A percentile compares a stretch with the other conserved stretches of the same genome.
Evolutionary conservation across 352 stramenopile genomes (phyloP).

Genomic region (Pythium phragmitis): DNA sequence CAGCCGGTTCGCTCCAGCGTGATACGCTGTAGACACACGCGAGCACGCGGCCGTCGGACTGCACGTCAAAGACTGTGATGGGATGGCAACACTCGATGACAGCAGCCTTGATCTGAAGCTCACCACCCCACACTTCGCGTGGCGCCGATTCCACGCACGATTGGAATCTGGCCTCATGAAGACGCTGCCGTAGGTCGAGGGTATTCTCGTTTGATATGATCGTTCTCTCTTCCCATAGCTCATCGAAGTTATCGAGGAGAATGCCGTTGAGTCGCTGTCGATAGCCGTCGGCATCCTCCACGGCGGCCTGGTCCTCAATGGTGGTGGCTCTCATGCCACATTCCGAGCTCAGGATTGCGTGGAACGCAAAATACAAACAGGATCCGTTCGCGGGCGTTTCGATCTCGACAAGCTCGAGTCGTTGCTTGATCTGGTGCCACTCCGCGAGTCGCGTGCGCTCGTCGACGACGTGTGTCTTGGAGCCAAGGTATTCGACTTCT

Average conservation of each 20-base stretch:
- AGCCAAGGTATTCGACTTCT: not conserved
- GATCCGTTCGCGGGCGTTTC: not conserved
- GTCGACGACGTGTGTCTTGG: not conserved
- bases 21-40: not conserved
- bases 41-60: not conserved
- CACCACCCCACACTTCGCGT: not conserved
- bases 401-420: not conserved
- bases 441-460: not conserved
- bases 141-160: not conserved
- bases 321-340: not conserved
- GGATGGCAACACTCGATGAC: not conserved
- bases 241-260: not conserved
- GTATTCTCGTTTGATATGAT: not conserved
- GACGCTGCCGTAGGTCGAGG: not conserved
- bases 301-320: not conserved
- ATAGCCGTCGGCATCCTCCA: slow-evolving; percentile 1
- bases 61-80: slow-evolving; percentile 4
- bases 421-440: not conserved
- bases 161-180: not conserved
- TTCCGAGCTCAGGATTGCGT: not conserved
- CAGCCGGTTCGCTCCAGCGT: too few species aligned
- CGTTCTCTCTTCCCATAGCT: not conserved
- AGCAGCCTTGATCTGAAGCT: not conserved
- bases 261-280: not conserved
- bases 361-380: slow-evolving; percentile 4